Percentiles rank a stretch among this genome's conserved stretches.
phyloP scores from a whole-genome alignment of 108 stramenopile genomes.

The Seminavis robusta region DNA sequence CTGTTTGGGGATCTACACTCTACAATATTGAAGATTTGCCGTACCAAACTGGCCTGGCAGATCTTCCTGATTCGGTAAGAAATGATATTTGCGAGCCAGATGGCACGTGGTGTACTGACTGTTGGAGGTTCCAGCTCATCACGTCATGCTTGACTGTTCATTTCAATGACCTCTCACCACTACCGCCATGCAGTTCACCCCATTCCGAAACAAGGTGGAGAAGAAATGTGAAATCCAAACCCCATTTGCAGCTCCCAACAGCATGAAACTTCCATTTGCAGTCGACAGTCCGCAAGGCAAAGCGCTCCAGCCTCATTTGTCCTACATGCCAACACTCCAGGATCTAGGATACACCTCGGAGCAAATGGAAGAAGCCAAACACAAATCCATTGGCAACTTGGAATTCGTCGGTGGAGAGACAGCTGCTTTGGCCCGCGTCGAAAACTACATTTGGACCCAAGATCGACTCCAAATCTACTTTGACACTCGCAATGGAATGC shows the following conservation, averaged over 20 bases:
- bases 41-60: constrained; percentile 47
- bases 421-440: constrained; percentile 79
- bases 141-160: too few species aligned
- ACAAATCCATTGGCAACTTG: constrained; percentile 71
- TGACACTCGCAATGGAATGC: constrained; percentile 96
- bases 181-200: too few species aligned
- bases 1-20: constrained; percentile 89
- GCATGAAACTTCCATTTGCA: constrained; percentile 41
- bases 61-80: constrained; percentile 85
- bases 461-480: constrained; percentile 88
- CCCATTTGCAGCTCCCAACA: constrained; percentile 62
- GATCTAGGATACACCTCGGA: constrained; percentile 75
- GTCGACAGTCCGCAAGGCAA: neutral
- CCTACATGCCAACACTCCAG: constrained; percentile 54
- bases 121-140: too few species aligned
- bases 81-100: too few species aligned
- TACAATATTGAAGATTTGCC: constrained; percentile 87
- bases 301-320: neutral
- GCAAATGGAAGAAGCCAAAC: constrained; percentile 39
- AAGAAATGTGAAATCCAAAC: constrained; percentile 58
- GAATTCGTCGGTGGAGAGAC: constrained; percentile 91
- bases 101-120: too few species aligned
- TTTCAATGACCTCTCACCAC: too few species aligned
- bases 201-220: constrained; percentile 91
- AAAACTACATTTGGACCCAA: constrained; percentile 90